Conservation (phyloP, 2,329 filamentous ascomycete genomes). For the Alternaria metachromatica region DNA sequence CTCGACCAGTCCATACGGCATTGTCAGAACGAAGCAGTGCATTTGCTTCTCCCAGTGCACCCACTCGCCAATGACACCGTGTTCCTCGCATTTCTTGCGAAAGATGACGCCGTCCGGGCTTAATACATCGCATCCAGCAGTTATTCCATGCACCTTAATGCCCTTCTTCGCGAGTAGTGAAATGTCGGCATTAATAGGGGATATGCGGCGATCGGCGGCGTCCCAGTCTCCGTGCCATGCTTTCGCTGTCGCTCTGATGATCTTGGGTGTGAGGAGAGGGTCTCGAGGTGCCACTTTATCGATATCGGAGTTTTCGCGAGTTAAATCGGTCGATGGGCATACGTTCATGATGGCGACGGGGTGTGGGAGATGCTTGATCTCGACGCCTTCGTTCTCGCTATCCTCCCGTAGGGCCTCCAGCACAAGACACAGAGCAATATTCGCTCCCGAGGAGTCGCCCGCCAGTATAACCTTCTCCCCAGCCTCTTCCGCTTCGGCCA, state of each 20-base stretch:
- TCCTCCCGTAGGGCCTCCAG: conserved; percentile 49
- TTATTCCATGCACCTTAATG: conserved; percentile 60
- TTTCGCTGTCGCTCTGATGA: conserved; percentile 52
- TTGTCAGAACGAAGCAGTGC: conserved; percentile 64
- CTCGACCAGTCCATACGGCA: conserved; percentile 57
- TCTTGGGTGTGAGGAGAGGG: conserved; percentile 54
- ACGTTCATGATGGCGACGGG: conserved; percentile 54
- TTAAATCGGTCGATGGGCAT: conserved; percentile 59
- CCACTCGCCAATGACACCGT: conserved; percentile 60
- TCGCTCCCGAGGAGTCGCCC: conserved; percentile 64
- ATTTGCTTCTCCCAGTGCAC: conserved; percentile 66
- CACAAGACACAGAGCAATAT: conserved; percentile 56
- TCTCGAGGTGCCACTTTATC: conserved; percentile 50
- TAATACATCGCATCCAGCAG: conserved; percentile 61
- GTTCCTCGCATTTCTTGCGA: conserved; percentile 53
- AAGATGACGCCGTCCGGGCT: conserved; percentile 60
- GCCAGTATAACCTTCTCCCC: conserved; percentile 57
- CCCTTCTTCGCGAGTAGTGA: conserved; percentile 46
- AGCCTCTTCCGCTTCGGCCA: conserved; percentile 48
- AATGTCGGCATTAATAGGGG: conserved; percentile 57
- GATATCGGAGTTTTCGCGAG: conserved; percentile 56
- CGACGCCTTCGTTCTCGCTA: conserved; percentile 8
- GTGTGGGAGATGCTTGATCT: conserved; percentile 16
- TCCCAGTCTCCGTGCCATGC: conserved; percentile 53
- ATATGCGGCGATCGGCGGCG: conserved; percentile 55